phyloP scores from a whole-genome alignment of 306 rosid genomes.

The Cucumis sativus region DNA sequence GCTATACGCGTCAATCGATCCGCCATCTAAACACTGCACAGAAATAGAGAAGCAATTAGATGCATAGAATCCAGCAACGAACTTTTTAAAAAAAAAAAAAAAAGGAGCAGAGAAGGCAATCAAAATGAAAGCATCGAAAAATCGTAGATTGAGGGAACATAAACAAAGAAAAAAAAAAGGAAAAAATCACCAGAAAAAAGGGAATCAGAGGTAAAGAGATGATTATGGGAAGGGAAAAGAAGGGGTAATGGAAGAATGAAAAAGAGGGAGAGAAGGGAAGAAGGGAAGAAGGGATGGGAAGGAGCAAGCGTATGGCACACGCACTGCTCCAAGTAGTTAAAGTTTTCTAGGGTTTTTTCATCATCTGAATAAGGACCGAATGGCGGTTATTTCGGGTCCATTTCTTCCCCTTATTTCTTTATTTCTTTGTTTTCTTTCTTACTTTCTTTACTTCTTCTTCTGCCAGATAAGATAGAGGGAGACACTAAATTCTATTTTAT shows the following conservation, averaged over 20 bases:
- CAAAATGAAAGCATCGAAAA: not conserved
- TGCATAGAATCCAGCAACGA: not conserved
- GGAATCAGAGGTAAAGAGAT: not conserved
- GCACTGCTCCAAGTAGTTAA: not conserved
- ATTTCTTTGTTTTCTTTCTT: no score
- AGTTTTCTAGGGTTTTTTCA: conserved; percentile 2
- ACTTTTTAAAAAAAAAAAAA: not conserved
- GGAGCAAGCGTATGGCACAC: conserved; percentile 9
- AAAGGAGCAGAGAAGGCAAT: not conserved
- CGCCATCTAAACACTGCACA: conserved; percentile 33
- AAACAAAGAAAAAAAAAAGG: not conserved
- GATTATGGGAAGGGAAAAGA: not conserved
- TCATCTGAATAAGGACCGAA: not conserved
- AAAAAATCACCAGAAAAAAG: not conserved
- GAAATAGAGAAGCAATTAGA: not conserved
- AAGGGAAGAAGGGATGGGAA: not conserved
- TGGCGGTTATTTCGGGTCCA: conserved; percentile 1
- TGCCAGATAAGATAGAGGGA: no score
- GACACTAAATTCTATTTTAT: no score
- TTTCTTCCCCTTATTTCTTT: not conserved
- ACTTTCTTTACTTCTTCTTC: not conserved
- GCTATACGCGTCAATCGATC: conserved; percentile 98
- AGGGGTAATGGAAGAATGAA: not conserved
- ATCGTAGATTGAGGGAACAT: not conserved
- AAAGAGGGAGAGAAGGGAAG: not conserved